These are phyloP conservation scores for Penicillium crustosum DNA, from an alignment of 2,329 filamentous ascomycete species.

Conservation along the genomic window DNA sequence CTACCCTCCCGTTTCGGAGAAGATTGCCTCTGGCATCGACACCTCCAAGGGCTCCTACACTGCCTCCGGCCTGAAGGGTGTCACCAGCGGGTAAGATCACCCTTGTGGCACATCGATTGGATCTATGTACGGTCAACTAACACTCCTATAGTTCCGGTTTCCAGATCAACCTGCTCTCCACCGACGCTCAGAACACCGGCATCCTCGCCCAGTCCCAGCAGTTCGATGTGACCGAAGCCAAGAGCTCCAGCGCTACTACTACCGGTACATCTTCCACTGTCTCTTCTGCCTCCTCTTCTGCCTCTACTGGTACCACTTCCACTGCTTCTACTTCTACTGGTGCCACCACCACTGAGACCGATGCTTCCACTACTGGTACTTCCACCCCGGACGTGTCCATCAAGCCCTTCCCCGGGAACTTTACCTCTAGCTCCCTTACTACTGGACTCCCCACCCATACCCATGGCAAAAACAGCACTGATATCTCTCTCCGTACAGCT, in stretches of 20 bases:
- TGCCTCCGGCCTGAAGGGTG: conserved; percentile 30
- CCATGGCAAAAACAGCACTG: neutral
- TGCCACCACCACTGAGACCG: conserved; percentile 7
- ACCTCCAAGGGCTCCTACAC: conserved; percentile 40
- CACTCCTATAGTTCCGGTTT: conserved; percentile 33
- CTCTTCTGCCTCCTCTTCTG: conserved; percentile 11
- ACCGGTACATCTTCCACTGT: conserved; percentile 16
- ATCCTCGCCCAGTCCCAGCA: conserved; percentile 44
- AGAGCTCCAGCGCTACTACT: conserved; percentile 20
- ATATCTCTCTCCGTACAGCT: conserved; percentile 6
- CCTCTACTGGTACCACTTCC: conserved; percentile 12
- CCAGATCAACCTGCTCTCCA: conserved; percentile 44
- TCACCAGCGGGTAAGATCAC: conserved; percentile 24
- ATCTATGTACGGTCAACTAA: neutral
- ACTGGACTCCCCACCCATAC: neutral
- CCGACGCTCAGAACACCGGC: conserved; percentile 35
- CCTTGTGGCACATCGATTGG: too few relatives aligned
- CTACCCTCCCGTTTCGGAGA: conserved; percentile 34
- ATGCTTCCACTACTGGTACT: conserved; percentile 14
- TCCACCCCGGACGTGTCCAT: conserved; percentile 3
- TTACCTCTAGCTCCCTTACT: neutral
- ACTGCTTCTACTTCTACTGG: conserved; percentile 13
- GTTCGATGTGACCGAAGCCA: conserved; percentile 31
- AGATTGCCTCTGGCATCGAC: conserved; percentile 38
- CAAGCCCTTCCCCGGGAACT: neutral